phyloP scores from a whole-genome alignment of 306 rosid genomes.

The Acacia melanoxylon region DNA sequence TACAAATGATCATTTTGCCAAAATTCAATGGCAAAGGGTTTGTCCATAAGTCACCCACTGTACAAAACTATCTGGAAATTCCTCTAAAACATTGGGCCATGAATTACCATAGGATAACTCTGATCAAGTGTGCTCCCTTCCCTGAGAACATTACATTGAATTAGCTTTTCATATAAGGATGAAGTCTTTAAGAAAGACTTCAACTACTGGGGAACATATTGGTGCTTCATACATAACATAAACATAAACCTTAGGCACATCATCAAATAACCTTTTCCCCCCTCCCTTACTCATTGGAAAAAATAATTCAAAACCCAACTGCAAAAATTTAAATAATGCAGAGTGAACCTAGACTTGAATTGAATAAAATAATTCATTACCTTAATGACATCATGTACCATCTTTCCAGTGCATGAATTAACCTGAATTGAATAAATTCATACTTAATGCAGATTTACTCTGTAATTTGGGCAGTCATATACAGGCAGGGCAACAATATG shows the following conservation, averaged over 20 bases:
- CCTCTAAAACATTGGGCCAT: constrained; percentile 56
- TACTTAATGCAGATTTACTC: too few species aligned
- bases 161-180: constrained; percentile 3
- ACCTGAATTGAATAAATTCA: too few species aligned
- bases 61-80: constrained; percentile 81
- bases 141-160: constrained; percentile 41
- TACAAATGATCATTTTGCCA: constrained; percentile 36
- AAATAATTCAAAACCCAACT: background rate
- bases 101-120: constrained; percentile 38
- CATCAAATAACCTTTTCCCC: constrained; percentile 20
- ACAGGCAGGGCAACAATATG: too few species aligned
- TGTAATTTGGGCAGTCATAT: too few species aligned
- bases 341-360: too few species aligned
- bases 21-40: constrained; percentile 77
- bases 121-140: constrained; percentile 51
- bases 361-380: too few species aligned
- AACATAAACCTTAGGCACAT: background rate
- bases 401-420: too few species aligned
- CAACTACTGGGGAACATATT: background rate
- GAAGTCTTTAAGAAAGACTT: background rate
- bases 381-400: too few species aligned
- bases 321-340: too few species aligned
- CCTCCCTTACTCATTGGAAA: background rate
- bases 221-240: background rate
- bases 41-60: constrained; percentile 84